Base-by-base conservation (phyloP, 768 basidiomycete species). In the Dictyophora rubrovolvata region DNA sequence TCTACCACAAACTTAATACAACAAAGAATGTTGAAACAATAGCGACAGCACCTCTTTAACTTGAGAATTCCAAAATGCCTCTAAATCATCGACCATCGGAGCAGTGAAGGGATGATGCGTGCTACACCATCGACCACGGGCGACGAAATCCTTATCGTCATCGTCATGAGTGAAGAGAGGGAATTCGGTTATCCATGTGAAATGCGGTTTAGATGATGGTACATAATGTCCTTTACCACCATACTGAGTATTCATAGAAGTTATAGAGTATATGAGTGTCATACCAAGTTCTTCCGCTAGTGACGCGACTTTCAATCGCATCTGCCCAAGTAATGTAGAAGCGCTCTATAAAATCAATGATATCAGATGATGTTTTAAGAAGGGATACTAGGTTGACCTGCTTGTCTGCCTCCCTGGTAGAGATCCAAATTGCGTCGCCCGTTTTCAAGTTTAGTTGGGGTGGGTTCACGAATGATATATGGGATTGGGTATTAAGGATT, bases 41-140 rank as follows among this genome's bases (percentile, higher is more conserved):
- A 16, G 2, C n/a, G 49, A 18, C 65, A 69, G 60, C 36, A 77
- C 77, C 65, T 72, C 69, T 54, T 83, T 81, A 51, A 86, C 73
- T 64, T 82, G 76, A 37, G 89, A 91, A 47, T 73, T 74, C 67
- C 87, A 86, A 73, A 97, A 76, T 37, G 81, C 79, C 50, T 83
- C 77, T 22, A 95, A 77, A 70, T 97, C 94, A 70, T 95, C 81
- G 78, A 78, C 87, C 84, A 94, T 89, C 20, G 94, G 94, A 9
- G 94, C 93, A 12, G 94, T 97, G 72, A 97, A 97, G 1, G 94
- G 94, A 71, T 97, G 94, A 66, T 97, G 94, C 2, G 90, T 85
- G 63, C 88, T 89, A 63, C 89, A 87, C 89, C 91, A 95, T 66
- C 93, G 78, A 33, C 93, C 93, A 59, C 83, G 79, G 3, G 92